Percentiles rank a stretch among this genome's conserved stretches.
Conservation (phyloP, 441 rosid genomes). For the Biscutella laevigata region DNA sequence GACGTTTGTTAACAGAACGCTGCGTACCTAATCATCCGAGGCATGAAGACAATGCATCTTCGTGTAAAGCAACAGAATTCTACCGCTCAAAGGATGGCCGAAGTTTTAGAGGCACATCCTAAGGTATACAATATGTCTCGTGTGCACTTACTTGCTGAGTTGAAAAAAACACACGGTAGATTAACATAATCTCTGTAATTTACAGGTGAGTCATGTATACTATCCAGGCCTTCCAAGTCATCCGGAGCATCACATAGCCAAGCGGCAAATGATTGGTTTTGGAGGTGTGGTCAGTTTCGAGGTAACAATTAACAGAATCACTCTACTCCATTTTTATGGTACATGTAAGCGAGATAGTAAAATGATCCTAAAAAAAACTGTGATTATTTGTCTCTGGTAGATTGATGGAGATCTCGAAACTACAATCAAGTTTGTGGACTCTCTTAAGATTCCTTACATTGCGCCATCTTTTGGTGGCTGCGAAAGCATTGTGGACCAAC, state of each 20-base stretch:
- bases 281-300: constrained; percentile 99
- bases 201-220: constrained; percentile 76
- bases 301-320: too few relatives aligned
- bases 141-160: too few relatives aligned
- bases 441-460: constrained; percentile 85
- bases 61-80: constrained; percentile 95
- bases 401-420: constrained; percentile 64
- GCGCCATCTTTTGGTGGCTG: constrained; percentile 98
- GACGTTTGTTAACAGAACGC: constrained; percentile 51
- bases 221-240: constrained; percentile 92
- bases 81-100: constrained; percentile 90
- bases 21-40: constrained; percentile 83
- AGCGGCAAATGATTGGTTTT: constrained; percentile 91
- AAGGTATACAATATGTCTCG: constrained; percentile 37
- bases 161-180: too few relatives aligned
- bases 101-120: constrained; percentile 99
- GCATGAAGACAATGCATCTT: constrained; percentile 99
- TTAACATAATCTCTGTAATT: too few relatives aligned
- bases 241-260: constrained; percentile 83
- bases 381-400: constrained; percentile 26
- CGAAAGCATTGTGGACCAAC: constrained; percentile 95
- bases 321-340: too few relatives aligned
- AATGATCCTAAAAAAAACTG: constrained; percentile 6
- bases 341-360: too few relatives aligned
- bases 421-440: constrained; percentile 70